A percentile compares a stretch with the other conserved stretches of the same genome.
Conservation (phyloP, 805 yeast species). For the Saccharomycopsis amapae region DNA sequence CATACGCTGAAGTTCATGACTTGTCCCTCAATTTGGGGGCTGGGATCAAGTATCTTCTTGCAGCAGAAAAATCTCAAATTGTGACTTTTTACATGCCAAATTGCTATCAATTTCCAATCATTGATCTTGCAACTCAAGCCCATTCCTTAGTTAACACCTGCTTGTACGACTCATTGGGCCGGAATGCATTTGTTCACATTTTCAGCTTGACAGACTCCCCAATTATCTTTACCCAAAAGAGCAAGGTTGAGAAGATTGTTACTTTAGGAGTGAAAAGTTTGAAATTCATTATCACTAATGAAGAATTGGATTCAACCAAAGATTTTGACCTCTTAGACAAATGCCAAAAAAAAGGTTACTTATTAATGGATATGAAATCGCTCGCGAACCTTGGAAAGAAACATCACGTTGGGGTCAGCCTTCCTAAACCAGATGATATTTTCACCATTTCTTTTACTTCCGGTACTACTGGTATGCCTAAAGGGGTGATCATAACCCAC, state of each 20-base stretch:
- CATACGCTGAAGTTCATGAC: conserved; percentile 1
- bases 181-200: conserved; percentile 56
- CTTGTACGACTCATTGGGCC: conserved; percentile 50
- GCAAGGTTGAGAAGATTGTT: conserved; percentile 43
- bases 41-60: conserved; percentile 24
- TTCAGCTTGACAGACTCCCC: conserved; percentile 57
- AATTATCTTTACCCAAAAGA: conserved; percentile 44
- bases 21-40: conserved; percentile 24
- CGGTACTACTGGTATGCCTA: conserved; percentile 71
- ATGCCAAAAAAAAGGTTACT: conserved; percentile 27
- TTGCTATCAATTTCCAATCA: conserved; percentile 60
- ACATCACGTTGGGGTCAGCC: conserved; percentile 35
- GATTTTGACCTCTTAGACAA: conserved; percentile 30
- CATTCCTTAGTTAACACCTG: conserved; percentile 48
- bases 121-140: conserved; percentile 60
- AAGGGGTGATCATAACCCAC: conserved; percentile 56
- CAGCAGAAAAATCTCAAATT: conserved; percentile 18
- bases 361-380: conserved; percentile 31
- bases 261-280: conserved; percentile 31
- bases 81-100: conserved; percentile 52
- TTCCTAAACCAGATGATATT: conserved; percentile 45
- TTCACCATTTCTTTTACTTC: conserved; percentile 69
- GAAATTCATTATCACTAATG: conserved; percentile 42
- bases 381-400: conserved; percentile 34
- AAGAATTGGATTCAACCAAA: conserved; percentile 31